phyloP scores from a whole-genome alignment of 1,284 basidiomycete species.

The Vanrija humicola region DNA sequence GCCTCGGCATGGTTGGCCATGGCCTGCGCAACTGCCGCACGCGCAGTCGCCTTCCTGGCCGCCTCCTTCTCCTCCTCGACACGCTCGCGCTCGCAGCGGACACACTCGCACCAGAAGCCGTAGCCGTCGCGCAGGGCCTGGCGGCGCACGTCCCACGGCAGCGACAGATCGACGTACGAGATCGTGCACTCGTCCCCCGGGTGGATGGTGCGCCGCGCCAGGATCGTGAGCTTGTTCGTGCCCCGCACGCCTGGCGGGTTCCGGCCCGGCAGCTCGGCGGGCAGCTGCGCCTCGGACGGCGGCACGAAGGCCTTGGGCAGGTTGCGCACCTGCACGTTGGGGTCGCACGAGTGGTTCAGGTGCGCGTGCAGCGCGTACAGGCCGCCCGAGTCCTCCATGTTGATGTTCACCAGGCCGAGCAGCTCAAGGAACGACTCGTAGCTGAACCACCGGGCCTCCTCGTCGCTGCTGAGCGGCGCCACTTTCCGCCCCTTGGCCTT shows the following conservation, averaged over 20 bases:
- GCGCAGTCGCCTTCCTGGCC: neutral
- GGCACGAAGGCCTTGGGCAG: constrained; percentile 39
- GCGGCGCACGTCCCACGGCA: constrained; percentile 57
- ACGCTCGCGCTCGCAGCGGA: constrained; percentile 58
- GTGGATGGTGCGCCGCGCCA: constrained; percentile 64
- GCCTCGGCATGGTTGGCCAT: neutral
- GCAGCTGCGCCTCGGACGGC: constrained; percentile 59
- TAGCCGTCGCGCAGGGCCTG: constrained; percentile 60
- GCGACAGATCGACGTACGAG: constrained; percentile 69
- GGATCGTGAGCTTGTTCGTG: constrained; percentile 51
- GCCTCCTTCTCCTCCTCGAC: constrained; percentile 42
- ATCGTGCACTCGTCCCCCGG: constrained; percentile 66
- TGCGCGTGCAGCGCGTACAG: constrained; percentile 81
- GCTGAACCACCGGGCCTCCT: constrained; percentile 62
- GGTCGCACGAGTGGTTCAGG: constrained; percentile 75
- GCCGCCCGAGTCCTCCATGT: constrained; percentile 81
- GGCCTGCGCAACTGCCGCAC: neutral
- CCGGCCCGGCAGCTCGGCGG: constrained; percentile 56
- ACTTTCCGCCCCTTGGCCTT: constrained; percentile 58
- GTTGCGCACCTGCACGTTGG: constrained; percentile 64
- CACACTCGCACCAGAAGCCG: constrained; percentile 73
- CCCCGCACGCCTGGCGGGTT: constrained; percentile 26
- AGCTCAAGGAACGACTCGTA: constrained; percentile 68
- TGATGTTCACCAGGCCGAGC: constrained; percentile 78
- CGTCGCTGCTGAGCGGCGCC: constrained; percentile 53